Base-by-base conservation (phyloP, 208 protist species). In the Crithidia acanthocephali region DNA sequence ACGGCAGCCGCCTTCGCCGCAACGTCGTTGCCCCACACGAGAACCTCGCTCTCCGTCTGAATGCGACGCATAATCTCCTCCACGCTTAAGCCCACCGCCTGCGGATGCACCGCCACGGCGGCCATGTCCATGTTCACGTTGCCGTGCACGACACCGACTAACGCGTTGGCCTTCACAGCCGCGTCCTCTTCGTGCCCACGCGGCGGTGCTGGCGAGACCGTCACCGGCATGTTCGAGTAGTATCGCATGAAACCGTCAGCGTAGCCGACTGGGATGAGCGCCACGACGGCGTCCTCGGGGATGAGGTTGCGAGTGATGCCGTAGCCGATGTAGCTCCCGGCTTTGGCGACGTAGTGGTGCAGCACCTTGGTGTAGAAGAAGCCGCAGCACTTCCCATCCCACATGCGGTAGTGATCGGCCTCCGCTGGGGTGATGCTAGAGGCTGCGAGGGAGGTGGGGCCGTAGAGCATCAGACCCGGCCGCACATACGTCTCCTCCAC, bases 61-160 rank as follows among this genome's bases (percentile, higher is more conserved):
- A 90, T 73, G 27, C 63, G 53, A 13, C 25, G 16, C 73, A 83
- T 79, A 16, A 87, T 77, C 25, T 68, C 64, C 42, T 80, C 81
- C 30, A 81, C 59, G 42, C 59, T 62, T 33, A 70, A 76, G 13
- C 70, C 73, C 32, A 76, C 68, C 32, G 67, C 33, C 23, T 65
- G 45, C 6, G 81, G 85, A 56, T 72, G 64, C 18, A 90, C 72
- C 25, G 70, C 64, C 30, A 87, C 71, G 1, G 71, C 78, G 2
- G 74, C 48, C 48, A 83, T 74, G 47, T 87, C 85, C 78, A 90
- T 85, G 73, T 87, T 85, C 44, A 87, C 73, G 61, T 83, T 77
- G 47, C 81, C 79, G 66, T 85, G 76, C 45, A 85, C 72, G 25
- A 74, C 44, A 3, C 85, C 81, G 7, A 80, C 55, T 16, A 90